Conservation (phyloP, 495 filamentous ascomycete species). For the Achaetomiella virescens region DNA sequence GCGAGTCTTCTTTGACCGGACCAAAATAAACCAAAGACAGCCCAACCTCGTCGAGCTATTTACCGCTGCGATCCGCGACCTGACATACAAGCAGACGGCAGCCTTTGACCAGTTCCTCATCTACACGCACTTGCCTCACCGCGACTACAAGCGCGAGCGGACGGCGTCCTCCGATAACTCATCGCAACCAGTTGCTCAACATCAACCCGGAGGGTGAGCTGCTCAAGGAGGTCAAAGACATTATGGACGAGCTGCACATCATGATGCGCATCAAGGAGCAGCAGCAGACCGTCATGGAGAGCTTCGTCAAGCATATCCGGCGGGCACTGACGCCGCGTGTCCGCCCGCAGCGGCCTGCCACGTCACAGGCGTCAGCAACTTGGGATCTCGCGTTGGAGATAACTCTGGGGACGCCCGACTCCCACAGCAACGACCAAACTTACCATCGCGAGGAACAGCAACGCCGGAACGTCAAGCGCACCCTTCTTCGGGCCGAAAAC, state of each 20-base stretch:
- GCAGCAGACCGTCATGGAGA: constrained; percentile 52
- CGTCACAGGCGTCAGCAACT: background rate
- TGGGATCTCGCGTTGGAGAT: constrained; percentile 7
- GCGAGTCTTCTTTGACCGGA: constrained; percentile 55
- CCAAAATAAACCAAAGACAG: constrained; percentile 33
- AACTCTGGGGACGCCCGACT: background rate
- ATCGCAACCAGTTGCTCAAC: constrained; percentile 58
- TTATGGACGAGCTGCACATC: constrained; percentile 67
- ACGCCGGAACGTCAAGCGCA: constrained; percentile 13
- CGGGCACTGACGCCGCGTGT: background rate
- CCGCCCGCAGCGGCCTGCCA: background rate
- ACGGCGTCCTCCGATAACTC: constrained; percentile 35
- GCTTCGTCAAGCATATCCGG: constrained; percentile 56
- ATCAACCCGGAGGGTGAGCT: constrained; percentile 64
- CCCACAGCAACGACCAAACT: background rate
- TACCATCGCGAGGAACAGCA: background rate
- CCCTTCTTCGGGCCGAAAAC: constrained; percentile 16
- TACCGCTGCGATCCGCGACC: constrained; percentile 53
- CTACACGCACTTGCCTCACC: constrained; percentile 26
- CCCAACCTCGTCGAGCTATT: constrained; percentile 64
- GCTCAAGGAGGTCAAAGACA: constrained; percentile 62
- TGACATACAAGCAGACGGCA: constrained; percentile 32
- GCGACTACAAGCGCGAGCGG: constrained; percentile 20
- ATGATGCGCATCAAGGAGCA: constrained; percentile 56
- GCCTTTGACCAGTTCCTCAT: constrained; percentile 32